These are phyloP conservation scores for Sutorius eximius DNA, from an alignment of 1,284 basidiomycete species.

Conservation along the genomic window DNA sequence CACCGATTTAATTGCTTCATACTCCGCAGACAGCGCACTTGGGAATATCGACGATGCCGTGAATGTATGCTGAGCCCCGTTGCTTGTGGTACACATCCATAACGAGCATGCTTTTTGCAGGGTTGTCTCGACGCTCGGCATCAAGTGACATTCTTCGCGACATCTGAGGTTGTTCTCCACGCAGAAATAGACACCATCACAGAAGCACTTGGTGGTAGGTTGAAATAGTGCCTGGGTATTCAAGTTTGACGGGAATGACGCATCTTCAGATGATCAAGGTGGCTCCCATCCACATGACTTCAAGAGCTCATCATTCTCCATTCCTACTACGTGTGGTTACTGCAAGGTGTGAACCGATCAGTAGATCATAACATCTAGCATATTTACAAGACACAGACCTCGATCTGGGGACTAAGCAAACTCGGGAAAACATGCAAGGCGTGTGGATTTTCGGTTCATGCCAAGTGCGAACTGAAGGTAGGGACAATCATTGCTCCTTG, in stretches of 20 bases:
- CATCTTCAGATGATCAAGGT: conserved; percentile 64
- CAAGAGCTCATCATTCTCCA: conserved; percentile 81
- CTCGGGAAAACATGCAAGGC: conserved; percentile 79
- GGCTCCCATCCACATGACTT: conserved; percentile 71
- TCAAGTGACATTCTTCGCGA: conserved; percentile 55
- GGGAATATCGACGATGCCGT: conserved; percentile 65
- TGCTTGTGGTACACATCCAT: conserved; percentile 1
- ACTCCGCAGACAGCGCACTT: conserved; percentile 51
- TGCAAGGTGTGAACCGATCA: conserved; percentile 58
- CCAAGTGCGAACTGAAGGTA: conserved; percentile 84
- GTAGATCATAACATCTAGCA: not conserved
- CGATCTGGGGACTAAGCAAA: conserved; percentile 83
- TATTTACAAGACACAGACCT: conserved; percentile 48
- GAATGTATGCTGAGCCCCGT: conserved; percentile 48
- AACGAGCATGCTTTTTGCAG: conserved; percentile 37
- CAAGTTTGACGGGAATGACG: conserved; percentile 1
- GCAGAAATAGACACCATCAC: conserved; percentile 63
- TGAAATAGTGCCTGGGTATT: not conserved
- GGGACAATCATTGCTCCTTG: conserved; percentile 6
- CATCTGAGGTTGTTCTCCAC: conserved; percentile 52
- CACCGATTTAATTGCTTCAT: conserved; percentile 49
- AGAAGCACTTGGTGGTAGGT: conserved; percentile 63
- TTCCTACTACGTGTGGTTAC: conserved; percentile 77
- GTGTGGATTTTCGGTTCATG: conserved; percentile 80
- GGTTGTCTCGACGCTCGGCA: conserved; percentile 65